Base-by-base conservation (phyloP, 2,329 filamentous ascomycete species). In the Diaporthe australafricana region DNA sequence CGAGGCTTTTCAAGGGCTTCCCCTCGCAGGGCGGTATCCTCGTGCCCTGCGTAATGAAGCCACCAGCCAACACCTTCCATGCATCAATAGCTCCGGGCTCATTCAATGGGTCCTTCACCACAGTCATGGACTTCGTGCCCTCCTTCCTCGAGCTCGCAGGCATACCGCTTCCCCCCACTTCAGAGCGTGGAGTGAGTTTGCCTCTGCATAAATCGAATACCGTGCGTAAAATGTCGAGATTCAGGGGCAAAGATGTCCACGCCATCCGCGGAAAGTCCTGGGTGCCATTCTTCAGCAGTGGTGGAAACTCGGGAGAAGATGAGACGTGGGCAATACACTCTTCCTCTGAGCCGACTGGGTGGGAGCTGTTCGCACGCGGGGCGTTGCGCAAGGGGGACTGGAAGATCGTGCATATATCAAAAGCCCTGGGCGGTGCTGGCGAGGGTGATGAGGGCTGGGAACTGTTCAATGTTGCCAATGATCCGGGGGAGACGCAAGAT, bases 61-160 rank as follows among this genome's bases (percentile, higher is more conserved):
- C 70, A 20, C 69, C 73, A 20, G 52, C 27, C 25, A 52, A 22
- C 76, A 77, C n/a, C n/a, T n/a, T n/a, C n/a, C n/a, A n/a, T n/a
- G n/a, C n/a, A n/a, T n/a, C 2, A 78, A 79, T 72, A 77, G 79
- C 14, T 56, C 32, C 52, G 47, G 79, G 77, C 5, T 27, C 68
- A n/a, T 85, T 88, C 72, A 84, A 84, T 2, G 80, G 84, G 76
- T 80, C 83, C 53, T 89, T 89, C 78, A 83, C 86, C 3, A 87
- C 85, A 0, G 85, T 87, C 47, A 87, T 87, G 85, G 85, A 87
- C 71, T 80, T 87, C 2, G 81, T 85, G 2, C 86, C 85, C 0
- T 85, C 85, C 1, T 79, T 87, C 42, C 80, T 87, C 42, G 84
- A 87, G 8, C 82, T 87, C 77, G 84, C 84, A 1, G 83, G 83